Evolutionary conservation across 2,329 filamentous ascomycete species (phyloP).

Genomic region (Rhynchosporium secalis): DNA sequence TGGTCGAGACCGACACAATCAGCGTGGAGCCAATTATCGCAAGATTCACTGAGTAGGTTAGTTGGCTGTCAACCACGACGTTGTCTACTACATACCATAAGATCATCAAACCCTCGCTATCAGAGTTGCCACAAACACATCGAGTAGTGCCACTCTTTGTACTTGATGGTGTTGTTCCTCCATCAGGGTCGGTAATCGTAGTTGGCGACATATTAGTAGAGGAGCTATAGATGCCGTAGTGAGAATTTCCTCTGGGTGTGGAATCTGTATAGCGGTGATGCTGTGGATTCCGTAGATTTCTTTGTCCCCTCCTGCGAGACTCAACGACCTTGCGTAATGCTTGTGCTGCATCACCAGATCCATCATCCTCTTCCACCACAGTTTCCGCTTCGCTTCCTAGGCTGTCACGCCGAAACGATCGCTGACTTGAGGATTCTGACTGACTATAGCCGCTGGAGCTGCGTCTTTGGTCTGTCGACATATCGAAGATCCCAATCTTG

Average conservation of each 20-base stretch:
- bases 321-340: constrained; percentile 57
- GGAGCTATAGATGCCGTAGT: constrained; percentile 31
- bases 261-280: constrained; percentile 30
- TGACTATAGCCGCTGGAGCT: constrained; percentile 36
- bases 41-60: constrained; percentile 53
- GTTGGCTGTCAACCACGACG: constrained; percentile 20
- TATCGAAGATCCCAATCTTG: constrained; percentile 34
- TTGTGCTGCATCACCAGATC: constrained; percentile 57
- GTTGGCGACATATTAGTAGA: constrained; percentile 50
- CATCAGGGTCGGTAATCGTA: constrained; percentile 51
- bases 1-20: constrained; percentile 60
- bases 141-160: constrained; percentile 45
- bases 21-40: constrained; percentile 66
- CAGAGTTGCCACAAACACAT: constrained; percentile 54
- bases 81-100: constrained; percentile 54
- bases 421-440: constrained; percentile 37
- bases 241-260: constrained; percentile 26
- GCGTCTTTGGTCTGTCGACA: constrained; percentile 27
- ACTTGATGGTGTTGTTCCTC: constrained; percentile 47
- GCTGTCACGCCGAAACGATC: constrained; percentile 30
- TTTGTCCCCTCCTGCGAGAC: constrained; percentile 33
- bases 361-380: constrained; percentile 50
- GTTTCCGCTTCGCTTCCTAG: constrained; percentile 61
- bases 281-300: constrained; percentile 28
- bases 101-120: constrained; percentile 56